Evolutionary conservation across 2,329 filamentous ascomycete species (phyloP).

Genomic region (Mariannaea sp.): DNA sequence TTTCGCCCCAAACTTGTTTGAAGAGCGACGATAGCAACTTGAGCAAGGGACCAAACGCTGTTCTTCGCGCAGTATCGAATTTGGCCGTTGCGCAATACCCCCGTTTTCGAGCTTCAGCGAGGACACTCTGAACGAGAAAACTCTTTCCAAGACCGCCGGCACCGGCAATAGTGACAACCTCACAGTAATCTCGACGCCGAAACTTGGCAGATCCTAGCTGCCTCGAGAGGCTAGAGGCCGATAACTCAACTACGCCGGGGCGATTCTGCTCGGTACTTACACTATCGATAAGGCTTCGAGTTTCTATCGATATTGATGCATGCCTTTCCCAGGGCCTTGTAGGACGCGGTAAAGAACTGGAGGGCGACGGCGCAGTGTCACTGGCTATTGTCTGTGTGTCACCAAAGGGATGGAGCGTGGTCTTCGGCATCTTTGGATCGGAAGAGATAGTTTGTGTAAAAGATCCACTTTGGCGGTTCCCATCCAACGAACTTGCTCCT

Average conservation of each 20-base stretch:
- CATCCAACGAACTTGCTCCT: conserved; percentile 62
- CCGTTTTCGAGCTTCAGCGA: conserved; percentile 62
- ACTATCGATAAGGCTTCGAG: conserved; percentile 53
- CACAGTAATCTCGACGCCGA: conserved; percentile 64
- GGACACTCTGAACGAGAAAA: conserved; percentile 65
- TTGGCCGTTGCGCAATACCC: conserved; percentile 71
- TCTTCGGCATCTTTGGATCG: conserved; percentile 48
- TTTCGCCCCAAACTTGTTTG: conserved; percentile 70
- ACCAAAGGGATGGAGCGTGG: conserved; percentile 48
- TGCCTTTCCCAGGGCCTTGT: conserved; percentile 58
- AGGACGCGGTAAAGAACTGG: conserved; percentile 45
- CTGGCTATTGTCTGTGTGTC: conserved; percentile 49
- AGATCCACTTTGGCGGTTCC: conserved; percentile 54
- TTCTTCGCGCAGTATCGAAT: conserved; percentile 65
- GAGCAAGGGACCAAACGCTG: conserved; percentile 66
- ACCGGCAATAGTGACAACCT: conserved; percentile 65
- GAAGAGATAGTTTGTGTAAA: conserved; percentile 52
- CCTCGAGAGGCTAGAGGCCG: conserved; percentile 56
- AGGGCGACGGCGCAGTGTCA: conserved; percentile 55
- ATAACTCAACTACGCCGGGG: conserved; percentile 51
- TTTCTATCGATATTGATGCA: conserved; percentile 56
- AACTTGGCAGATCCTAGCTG: conserved; percentile 63
- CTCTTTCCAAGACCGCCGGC: conserved; percentile 69
- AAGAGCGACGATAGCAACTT: conserved; percentile 69
- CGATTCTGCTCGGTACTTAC: conserved; percentile 49